Conservation (phyloP, 306 rosid genomes). For the Medicago ruthenica region DNA sequence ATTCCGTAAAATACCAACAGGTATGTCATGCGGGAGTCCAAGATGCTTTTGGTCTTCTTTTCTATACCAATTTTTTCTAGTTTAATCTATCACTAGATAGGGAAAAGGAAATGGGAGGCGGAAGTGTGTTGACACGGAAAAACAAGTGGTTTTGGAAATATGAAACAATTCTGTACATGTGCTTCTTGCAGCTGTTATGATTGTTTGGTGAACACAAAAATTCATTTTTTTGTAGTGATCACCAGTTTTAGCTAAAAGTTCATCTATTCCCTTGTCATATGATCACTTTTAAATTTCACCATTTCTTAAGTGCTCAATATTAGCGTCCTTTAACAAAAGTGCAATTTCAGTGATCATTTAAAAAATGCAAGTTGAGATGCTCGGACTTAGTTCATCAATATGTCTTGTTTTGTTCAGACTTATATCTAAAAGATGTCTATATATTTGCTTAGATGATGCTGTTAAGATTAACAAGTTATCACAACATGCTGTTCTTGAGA, state of each 20-base stretch:
- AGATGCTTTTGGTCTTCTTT: conserved; percentile 12
- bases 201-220: conserved; percentile 21
- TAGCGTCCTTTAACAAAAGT: conserved; percentile 29
- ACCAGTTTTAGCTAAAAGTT: conserved; percentile 30
- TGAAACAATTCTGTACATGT: conserved; percentile 22
- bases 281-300: neutral
- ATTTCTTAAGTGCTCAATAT: neutral
- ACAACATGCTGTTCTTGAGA: conserved; percentile 41
- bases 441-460: conserved; percentile 60
- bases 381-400: neutral
- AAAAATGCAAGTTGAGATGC: conserved; percentile 17
- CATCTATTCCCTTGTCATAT: conserved; percentile 27
- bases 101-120: neutral
- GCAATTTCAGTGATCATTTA: neutral
- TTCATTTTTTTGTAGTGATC: neutral
- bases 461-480: conserved; percentile 41
- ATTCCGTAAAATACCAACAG: conserved; percentile 62
- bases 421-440: conserved; percentile 30
- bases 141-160: conserved; percentile 1
- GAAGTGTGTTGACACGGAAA: conserved; percentile 17
- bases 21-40: conserved; percentile 53
- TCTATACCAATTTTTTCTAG: conserved; percentile 17
- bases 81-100: conserved; percentile 17
- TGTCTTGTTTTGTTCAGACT: conserved; percentile 32
- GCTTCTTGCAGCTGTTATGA: conserved; percentile 28